Conservation (phyloP, 2,329 filamentous ascomycete species). For the Colletotrichum liriopes region DNA sequence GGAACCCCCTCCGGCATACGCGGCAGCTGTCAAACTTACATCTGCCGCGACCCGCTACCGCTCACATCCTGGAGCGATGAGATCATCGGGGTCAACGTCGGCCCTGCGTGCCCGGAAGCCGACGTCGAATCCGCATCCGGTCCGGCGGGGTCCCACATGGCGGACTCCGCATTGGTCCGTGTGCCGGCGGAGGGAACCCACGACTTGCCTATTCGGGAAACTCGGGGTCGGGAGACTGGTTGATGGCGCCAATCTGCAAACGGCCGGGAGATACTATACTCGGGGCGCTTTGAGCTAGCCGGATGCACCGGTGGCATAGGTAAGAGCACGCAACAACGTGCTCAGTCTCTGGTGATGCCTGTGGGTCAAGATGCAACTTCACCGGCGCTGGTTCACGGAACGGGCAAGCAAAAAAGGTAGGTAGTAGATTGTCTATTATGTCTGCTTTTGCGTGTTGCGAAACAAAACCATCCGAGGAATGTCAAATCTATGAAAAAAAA, state of each 20-base stretch:
- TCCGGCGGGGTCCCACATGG: slow-evolving; percentile 1
- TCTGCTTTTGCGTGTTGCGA: slow-evolving; percentile 14
- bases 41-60: not conserved
- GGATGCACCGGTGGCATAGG: not conserved
- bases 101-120: not conserved
- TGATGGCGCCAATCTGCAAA: not conserved
- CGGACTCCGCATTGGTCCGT: slow-evolving; percentile 22
- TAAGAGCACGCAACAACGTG: not conserved
- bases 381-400: not conserved
- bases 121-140: slow-evolving; percentile 9
- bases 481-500: slow-evolving; percentile 8
- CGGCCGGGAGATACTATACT: not conserved
- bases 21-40: slow-evolving; percentile 20
- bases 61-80: not conserved
- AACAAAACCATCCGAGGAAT: not conserved
- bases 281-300: not conserved
- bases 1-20: not conserved
- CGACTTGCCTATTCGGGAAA: slow-evolving; percentile 34
- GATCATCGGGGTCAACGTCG: not conserved
- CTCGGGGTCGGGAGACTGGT: not conserved
- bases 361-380: not conserved
- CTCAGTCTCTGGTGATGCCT: not conserved
- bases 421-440: slow-evolving; percentile 12
- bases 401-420: not conserved
- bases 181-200: slow-evolving; percentile 20